Evolutionary conservation across 1,284 basidiomycete genomes (phyloP), one percentile per base, ranked within the genome.

Genomic region (Sanghuangporus weigelae): DNA sequence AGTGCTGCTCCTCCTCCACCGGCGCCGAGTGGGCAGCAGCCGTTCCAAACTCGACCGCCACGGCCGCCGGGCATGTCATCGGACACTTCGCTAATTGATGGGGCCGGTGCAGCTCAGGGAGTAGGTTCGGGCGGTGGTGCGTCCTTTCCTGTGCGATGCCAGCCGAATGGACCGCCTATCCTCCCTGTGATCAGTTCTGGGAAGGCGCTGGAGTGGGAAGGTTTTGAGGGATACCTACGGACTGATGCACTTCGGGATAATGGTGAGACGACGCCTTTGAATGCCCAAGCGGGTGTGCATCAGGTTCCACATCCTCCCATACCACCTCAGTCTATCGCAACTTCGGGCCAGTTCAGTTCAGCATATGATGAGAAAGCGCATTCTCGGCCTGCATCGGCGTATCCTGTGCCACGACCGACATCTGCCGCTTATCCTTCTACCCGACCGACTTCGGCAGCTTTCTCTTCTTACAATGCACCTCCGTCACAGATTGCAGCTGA

Each of bases 111-210:
- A 26, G 40, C 42, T 38, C 46, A 53, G 35, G 61, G 14, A n/a
- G 16, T 23, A 50, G 49, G 39, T 14, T 19, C 50, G 16, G 46
- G 42, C 7, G 54, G 23, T 26, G n/a, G 31, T 8, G 36, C 12
- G 49, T 31, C 44, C 2, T 54, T 14, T 31, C 53, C 16, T 36
- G 53, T n/a, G 31, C 8, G 11, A 19, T 11, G 14, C 38, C 55
- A 58, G 16, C 36, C 31, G n/a, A 39, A 51, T 42, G 56, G 51
- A 7, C 61, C 65, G 7, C 65, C 65, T n/a, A 26, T 63, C 5
- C 63, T 73, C 7, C 72, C 72, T 10, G 71, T 72, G 1, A 76
- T 77, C 48, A 72, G 71, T 63, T 74, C 75, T 39, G 75, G 75
- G 8, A 73, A 75, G 62, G 73, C 73, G 11, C 63, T 75, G 23